These are phyloP conservation scores for Scenedesmus sp. DNA, from an alignment of 163 green algal genomes.

Conservation along the genomic window DNA sequence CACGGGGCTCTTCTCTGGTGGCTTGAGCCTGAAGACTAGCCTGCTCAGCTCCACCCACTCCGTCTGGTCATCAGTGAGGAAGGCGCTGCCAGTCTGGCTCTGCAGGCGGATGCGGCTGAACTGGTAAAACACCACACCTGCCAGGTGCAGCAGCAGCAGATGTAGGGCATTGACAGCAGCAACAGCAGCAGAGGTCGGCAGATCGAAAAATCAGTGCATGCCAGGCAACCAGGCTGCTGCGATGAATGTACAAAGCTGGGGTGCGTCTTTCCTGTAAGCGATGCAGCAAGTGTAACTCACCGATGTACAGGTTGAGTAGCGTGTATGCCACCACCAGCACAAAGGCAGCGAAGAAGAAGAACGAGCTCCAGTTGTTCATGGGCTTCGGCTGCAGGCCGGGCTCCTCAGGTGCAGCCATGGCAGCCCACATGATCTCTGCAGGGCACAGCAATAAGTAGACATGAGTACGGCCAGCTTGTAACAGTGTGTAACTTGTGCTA, in stretches of 20 bases:
- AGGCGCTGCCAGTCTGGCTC: slow-evolving; percentile 71
- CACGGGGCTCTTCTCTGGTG: slow-evolving; percentile 65
- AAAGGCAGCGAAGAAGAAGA: slow-evolving; percentile 85
- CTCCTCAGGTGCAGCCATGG: slow-evolving; percentile 65
- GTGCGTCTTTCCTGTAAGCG: slow-evolving; percentile 58
- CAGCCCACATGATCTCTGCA: slow-evolving; percentile 43
- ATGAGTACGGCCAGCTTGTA: not conserved
- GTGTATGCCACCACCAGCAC: slow-evolving; percentile 84
- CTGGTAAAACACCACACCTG: slow-evolving; percentile 79
- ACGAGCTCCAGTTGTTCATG: slow-evolving; percentile 59
- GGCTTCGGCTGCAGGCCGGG: slow-evolving; percentile 62
- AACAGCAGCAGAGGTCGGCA: not conserved
- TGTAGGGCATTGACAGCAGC: not conserved
- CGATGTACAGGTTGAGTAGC: slow-evolving; percentile 87
- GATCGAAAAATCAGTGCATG: not conserved
- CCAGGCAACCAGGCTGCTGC: not conserved
- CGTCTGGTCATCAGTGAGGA: slow-evolving; percentile 80
- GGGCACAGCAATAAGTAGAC: not conserved
- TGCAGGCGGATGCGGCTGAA: slow-evolving; percentile 72
- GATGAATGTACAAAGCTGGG: not conserved
- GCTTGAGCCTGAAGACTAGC: slow-evolving; percentile 78
- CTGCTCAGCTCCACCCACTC: slow-evolving; percentile 80
- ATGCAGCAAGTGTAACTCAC: slow-evolving; percentile 54
- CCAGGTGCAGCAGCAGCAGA: slow-evolving; percentile 66
- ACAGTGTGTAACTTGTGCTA: too few relatives aligned